phyloP scores from a whole-genome alignment of 495 filamentous ascomycete species.

The Bathelium albidoporum region DNA sequence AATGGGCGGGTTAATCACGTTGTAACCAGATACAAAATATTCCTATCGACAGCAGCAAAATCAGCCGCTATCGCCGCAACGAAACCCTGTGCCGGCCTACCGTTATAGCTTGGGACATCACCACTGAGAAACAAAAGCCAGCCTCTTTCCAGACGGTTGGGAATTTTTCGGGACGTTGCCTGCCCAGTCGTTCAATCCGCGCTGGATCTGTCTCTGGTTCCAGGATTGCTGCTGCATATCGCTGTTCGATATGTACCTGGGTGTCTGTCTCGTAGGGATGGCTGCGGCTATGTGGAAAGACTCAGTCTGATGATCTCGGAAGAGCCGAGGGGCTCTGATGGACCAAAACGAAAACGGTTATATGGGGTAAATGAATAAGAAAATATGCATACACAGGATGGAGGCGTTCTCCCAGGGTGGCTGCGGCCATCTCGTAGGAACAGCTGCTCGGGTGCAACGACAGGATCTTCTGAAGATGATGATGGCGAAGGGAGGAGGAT shows the following conservation, averaged over 20 bases:
- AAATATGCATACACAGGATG: constrained; percentile 1
- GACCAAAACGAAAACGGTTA: neutral
- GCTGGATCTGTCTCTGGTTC: constrained; percentile 16
- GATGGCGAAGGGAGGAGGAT: neutral
- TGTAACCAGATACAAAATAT: constrained; percentile 83
- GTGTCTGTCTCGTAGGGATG: neutral
- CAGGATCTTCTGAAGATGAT: too few species aligned
- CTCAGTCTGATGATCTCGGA: constrained; percentile 1
- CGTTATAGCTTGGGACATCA: constrained; percentile 63
- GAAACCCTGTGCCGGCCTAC: constrained; percentile 31
- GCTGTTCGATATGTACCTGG: neutral
- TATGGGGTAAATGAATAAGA: neutral
- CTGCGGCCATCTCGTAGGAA: neutral
- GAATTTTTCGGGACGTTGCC: constrained; percentile 61
- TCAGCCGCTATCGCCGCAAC: neutral
- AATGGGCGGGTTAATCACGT: constrained; percentile 65
- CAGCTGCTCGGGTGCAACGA: too few species aligned
- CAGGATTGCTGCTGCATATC: neutral
- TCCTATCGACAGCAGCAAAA: constrained; percentile 28
- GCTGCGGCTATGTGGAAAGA: neutral
- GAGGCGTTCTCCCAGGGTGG: neutral
- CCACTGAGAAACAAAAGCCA: constrained; percentile 61
- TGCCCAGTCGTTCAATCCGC: constrained; percentile 56
- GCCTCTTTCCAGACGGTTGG: constrained; percentile 49
- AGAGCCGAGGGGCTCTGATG: neutral